These are phyloP conservation scores for Phytopythium vexans DNA, from an alignment of 352 stramenopile genomes.

Conservation along the genomic window DNA sequence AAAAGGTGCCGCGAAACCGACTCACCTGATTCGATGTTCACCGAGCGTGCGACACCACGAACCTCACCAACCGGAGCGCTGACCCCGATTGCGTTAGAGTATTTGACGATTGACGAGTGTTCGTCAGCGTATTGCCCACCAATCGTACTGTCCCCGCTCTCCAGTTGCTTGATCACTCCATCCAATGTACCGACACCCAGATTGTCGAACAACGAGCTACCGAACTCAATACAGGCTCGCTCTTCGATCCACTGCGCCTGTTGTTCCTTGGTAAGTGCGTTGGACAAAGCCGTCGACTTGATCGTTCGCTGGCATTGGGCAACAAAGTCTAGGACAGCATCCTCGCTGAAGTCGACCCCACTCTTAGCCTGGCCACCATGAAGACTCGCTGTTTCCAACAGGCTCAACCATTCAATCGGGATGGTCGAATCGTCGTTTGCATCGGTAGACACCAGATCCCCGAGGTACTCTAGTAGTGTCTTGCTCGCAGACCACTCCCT, in stretches of 20 bases:
- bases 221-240: slow-evolving; percentile 23
- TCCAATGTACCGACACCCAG: slow-evolving; percentile 16
- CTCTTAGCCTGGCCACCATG: too few relatives aligned
- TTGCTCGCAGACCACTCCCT: neutral
- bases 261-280: slow-evolving; percentile 19
- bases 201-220: slow-evolving; percentile 12
- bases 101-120: slow-evolving; percentile 28
- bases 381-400: too few relatives aligned
- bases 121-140: neutral
- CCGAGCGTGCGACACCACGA: neutral
- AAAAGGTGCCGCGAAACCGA: slow-evolving; percentile 27
- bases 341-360: neutral
- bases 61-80: slow-evolving; percentile 4
- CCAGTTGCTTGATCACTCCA: slow-evolving; percentile 12
- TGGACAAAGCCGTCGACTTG: slow-evolving; percentile 17
- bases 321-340: slow-evolving; percentile 4
- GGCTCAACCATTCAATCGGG: neutral
- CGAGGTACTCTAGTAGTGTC: too few relatives aligned
- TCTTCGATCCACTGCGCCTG: slow-evolving; percentile 30
- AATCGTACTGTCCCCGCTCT: too few relatives aligned
- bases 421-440: too few relatives aligned
- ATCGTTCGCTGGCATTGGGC: slow-evolving; percentile 11
- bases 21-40: slow-evolving; percentile 37
- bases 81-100: slow-evolving; percentile 31
- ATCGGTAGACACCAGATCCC: too few relatives aligned